A percentile compares a stretch with the other conserved stretches of the same genome.
These are phyloP conservation scores for Chrysanthemum seticuspe DNA, from an alignment of 129 eudicot genomes.

Conservation along the genomic window DNA sequence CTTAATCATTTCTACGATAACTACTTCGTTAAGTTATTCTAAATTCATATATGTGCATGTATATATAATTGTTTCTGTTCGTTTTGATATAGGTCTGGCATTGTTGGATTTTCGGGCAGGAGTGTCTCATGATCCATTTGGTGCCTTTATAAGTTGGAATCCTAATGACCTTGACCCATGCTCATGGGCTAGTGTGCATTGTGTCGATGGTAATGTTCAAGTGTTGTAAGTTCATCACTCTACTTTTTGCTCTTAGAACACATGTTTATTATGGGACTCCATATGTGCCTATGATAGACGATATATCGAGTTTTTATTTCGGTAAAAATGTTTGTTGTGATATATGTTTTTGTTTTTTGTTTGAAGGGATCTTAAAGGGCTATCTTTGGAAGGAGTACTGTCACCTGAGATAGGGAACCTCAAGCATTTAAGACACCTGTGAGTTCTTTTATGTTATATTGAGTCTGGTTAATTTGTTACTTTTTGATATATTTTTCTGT, in stretches of 20 bases:
- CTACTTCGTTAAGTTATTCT: not conserved
- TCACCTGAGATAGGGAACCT: slow-evolving; percentile 84
- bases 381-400: slow-evolving; percentile 62
- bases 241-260: slow-evolving; percentile 9
- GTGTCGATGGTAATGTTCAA: slow-evolving; percentile 74
- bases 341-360: slow-evolving; percentile 6
- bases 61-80: slow-evolving; percentile 1
- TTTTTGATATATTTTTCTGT: slow-evolving; percentile 8
- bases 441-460: slow-evolving; percentile 35
- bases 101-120: slow-evolving; percentile 61
- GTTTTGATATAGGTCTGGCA: slow-evolving; percentile 50
- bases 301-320: not conserved
- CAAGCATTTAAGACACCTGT: slow-evolving; percentile 69
- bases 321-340: not conserved
- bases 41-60: not conserved
- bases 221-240: slow-evolving; percentile 67
- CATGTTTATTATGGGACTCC: not conserved
- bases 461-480: not conserved
- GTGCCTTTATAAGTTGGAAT: slow-evolving; percentile 69
- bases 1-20: not conserved
- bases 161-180: slow-evolving; percentile 60
- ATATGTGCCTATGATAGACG: not conserved
- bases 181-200: slow-evolving; percentile 76
- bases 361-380: slow-evolving; percentile 73
- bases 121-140: slow-evolving; percentile 60